A percentile compares a stretch with the other conserved stretches of the same genome.
Conservation (phyloP, 1,139 yeast species). For the Hemisphaericaspora lyxosophila region DNA sequence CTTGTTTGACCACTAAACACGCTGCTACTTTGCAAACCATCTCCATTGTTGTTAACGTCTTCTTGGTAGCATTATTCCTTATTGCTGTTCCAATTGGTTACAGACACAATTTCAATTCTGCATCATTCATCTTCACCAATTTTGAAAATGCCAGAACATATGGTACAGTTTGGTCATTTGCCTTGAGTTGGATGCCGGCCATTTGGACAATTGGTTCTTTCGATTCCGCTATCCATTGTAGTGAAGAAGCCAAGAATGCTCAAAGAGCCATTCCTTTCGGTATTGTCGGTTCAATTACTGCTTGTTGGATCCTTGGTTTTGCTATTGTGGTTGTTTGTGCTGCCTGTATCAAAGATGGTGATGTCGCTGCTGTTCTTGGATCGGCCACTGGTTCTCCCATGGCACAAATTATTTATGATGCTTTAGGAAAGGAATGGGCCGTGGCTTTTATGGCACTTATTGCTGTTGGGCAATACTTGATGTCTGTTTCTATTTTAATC, state of each 20-base stretch:
- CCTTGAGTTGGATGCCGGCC: constrained; percentile 63
- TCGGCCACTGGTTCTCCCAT: constrained; percentile 54
- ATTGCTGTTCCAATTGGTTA: constrained; percentile 67
- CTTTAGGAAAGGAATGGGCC: constrained; percentile 71
- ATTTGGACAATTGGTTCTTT: constrained; percentile 71
- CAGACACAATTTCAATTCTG: constrained; percentile 36
- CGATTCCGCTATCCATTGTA: constrained; percentile 71
- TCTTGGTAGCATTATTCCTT: constrained; percentile 55
- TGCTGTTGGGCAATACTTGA: constrained; percentile 60
- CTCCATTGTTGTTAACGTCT: constrained; percentile 57
- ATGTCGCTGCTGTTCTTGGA: constrained; percentile 41
- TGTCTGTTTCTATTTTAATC: constrained; percentile 49
- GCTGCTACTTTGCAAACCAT: constrained; percentile 60
- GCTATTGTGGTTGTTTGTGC: constrained; percentile 52
- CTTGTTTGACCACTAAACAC: constrained; percentile 37
- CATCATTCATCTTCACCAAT: constrained; percentile 52
- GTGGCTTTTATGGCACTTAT: constrained; percentile 61
- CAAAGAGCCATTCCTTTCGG: constrained; percentile 68
- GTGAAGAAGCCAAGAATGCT: constrained; percentile 71
- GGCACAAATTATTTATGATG: constrained; percentile 66
- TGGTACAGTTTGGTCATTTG: constrained; percentile 67
- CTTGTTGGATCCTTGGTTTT: constrained; percentile 64
- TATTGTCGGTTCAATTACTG: constrained; percentile 46
- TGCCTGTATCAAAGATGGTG: constrained; percentile 55
- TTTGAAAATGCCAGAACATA: constrained; percentile 53